Percentiles rank a stretch among this genome's conserved stretches.
Conservation (phyloP, 2,329 filamentous ascomycete genomes). For the Teratosphaeria gauchensis region DNA sequence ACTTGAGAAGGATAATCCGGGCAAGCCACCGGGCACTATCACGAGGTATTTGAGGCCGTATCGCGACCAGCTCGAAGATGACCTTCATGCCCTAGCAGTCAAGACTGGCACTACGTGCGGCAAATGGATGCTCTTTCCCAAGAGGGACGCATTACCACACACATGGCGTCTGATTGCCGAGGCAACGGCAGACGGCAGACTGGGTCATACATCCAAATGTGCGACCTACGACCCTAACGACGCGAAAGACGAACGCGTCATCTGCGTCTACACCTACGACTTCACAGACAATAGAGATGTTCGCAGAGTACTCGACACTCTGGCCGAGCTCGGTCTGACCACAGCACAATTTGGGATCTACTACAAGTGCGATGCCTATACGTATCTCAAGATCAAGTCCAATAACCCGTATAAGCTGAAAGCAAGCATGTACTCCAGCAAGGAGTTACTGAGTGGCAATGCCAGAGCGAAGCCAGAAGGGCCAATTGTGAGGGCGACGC, state of each 20-base stretch:
- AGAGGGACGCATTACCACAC: constrained; percentile 44
- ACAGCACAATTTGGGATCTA: constrained; percentile 46
- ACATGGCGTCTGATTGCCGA: constrained; percentile 58
- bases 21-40: constrained; percentile 34
- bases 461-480: not conserved
- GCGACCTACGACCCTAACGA: constrained; percentile 40
- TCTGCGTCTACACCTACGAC: constrained; percentile 71
- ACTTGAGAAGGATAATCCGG: constrained; percentile 42
- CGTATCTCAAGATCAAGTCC: constrained; percentile 32
- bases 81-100: constrained; percentile 54
- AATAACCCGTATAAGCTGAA: constrained; percentile 32
- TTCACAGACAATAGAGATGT: constrained; percentile 63
- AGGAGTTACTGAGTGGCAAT: constrained; percentile 16
- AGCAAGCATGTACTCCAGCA: constrained; percentile 36
- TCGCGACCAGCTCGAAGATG: constrained; percentile 36
- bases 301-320: constrained; percentile 51
- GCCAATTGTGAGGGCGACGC: not conserved
- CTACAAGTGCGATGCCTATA: constrained; percentile 63
- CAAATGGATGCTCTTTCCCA: constrained; percentile 72
- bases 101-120: constrained; percentile 51
- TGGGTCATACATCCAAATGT: constrained; percentile 67
- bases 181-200: constrained; percentile 56
- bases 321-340: constrained; percentile 50
- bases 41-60: constrained; percentile 32
- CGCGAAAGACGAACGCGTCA: constrained; percentile 42